Evolutionary conservation across 1,284 basidiomycete genomes (phyloP), one percentile per base, ranked within the genome.

Genomic region (Heterobasidion parviporum): DNA sequence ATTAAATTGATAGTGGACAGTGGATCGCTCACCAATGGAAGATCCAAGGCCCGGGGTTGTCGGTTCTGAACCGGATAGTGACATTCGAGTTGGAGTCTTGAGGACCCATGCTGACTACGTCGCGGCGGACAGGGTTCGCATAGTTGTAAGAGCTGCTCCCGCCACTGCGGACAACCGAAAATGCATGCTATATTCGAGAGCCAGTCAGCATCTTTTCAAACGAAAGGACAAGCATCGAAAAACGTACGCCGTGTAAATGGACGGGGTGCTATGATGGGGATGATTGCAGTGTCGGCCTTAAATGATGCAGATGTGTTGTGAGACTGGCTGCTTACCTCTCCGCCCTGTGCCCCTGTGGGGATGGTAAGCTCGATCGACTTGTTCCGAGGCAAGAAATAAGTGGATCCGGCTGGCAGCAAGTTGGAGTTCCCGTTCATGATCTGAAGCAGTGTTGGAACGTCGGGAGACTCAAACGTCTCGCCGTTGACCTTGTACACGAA

Each of bases 11-110:
- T n/a, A 41, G 38, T 1, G 8, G 7, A n/a, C 14, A 16, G n/a
- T 18, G 33, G 6, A 35, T 15, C 6, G 52, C 43, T n/a, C 43
- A 45, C 36, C 75, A 76, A 62, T 77, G 75, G 20, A 77, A 61
- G 60, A 77, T 66, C 75, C 77, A 78, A 5, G 77, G 76, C 0
- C 76, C 77, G 43, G 77, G 62, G 56, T 79, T 80, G 57, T 78
- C 72, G 0, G 77, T 77, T 41, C 49, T n/a, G 52, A 60, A 61
- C 8, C 60, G 60, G 38, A 61, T 61, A 32, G 56, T 54, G 44
- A 61, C 55, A 12, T 43, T 33, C 47, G 60, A 56, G 6, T 9
- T n/a, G 0, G 16, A 3, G 1, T 14, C 8, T 1, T 36, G 46
- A n/a, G 35, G 49, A 3, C 69, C 69, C 56, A 65, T 64, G 58